Evolutionary conservation across 495 filamentous ascomycete genomes (phyloP), one percentile per base, ranked within the genome.

Genomic region (Penicillium bovifimosum): DNA sequence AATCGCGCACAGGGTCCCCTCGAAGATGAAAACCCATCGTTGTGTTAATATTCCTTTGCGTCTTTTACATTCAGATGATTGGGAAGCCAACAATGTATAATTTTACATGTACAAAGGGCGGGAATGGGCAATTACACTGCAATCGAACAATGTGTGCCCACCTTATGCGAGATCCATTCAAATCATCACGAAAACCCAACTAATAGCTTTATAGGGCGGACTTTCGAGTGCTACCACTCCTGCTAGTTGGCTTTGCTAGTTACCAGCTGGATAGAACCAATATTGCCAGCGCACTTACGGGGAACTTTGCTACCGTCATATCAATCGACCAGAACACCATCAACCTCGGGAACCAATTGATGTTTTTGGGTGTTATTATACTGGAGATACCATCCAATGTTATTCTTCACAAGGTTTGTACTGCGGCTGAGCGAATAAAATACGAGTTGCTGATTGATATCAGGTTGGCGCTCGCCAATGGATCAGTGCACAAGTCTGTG

Each of bases 351-450:
- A 75, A 77, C 20, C 74, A 77, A 58, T 56, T 83, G 9, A 69
- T 83, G 41, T 76, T 74, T 10, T 52, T 77, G 13, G 78, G 80
- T 1, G 76, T 82, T 5, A 73, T 81, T 7, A 28, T 77, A 5
- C 59, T 81, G 1, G 80, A 82, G 51, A 77, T 83, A 4, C 77
- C 78, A 0, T 76, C 70, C 29, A 81, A 81, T 61, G 51, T 80
- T 4, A 24, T 24, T 24, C 20, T 24, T 24, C 20, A 24, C 20
- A 24, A 24, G 20, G 20, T 24, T 4, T 24, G 20, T 24, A 24
- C 20, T 24, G 20, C 20, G 20, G 4, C 4, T 4, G 2, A 4
- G 20, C 20, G 20, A 24, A 24, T 24, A 24, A 2, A 2, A 24
- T 24, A 2, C 20, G 20, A 24, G 20, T 24, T 24, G 20, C 20